Evolutionary conservation across 441 rosid species (phyloP).

Genomic region (Erysimum pusillum): DNA sequence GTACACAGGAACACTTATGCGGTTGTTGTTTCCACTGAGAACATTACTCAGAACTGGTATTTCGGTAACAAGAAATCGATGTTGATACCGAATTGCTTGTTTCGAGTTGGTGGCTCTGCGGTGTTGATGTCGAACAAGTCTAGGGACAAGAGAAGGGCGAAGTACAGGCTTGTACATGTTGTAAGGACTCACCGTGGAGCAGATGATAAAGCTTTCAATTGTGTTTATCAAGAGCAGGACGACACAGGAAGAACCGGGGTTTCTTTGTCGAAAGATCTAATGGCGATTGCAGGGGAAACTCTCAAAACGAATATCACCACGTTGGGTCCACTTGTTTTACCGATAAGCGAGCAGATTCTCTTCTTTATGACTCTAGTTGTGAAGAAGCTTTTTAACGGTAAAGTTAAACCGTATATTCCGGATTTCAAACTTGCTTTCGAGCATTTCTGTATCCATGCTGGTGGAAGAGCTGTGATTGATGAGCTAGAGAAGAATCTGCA

Average conservation of each 20-base stretch:
- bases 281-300: constrained; percentile 83
- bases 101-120: constrained; percentile 72
- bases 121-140: constrained; percentile 70
- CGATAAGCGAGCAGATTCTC: constrained; percentile 76
- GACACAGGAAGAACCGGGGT: constrained; percentile 69
- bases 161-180: constrained; percentile 72
- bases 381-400: constrained; percentile 63
- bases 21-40: constrained; percentile 79
- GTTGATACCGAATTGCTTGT: constrained; percentile 83
- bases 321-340: constrained; percentile 72
- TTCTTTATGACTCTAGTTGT: constrained; percentile 65
- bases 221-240: constrained; percentile 79
- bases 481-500: constrained; percentile 82
- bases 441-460: constrained; percentile 83
- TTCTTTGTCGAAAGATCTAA: constrained; percentile 71
- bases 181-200: constrained; percentile 82
- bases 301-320: constrained; percentile 77
- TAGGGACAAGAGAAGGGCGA: constrained; percentile 57
- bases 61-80: constrained; percentile 80
- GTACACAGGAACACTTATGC: constrained; percentile 71
- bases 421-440: constrained; percentile 81
- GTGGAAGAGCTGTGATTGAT: constrained; percentile 82
- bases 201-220: constrained; percentile 72
- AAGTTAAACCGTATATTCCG: constrained; percentile 69
- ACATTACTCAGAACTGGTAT: constrained; percentile 84